Evolutionary conservation across 805 yeast genomes (phyloP).

Genomic region (Yamadazyma olivae): DNA sequence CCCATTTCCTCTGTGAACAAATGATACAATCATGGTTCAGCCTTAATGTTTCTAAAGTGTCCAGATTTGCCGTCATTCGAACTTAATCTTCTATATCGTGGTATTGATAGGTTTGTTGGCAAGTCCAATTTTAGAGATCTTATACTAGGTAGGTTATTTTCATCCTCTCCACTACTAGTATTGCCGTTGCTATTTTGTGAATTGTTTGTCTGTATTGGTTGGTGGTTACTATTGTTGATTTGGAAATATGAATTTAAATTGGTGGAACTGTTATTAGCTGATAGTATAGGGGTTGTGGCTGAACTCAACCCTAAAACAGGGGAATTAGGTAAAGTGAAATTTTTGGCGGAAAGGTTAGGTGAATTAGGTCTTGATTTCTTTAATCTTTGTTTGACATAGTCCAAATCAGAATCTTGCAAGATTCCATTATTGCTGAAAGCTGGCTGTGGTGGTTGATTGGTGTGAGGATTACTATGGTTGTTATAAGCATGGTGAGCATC

Average conservation of each 20-base stretch:
- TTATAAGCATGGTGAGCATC: slow-evolving; percentile 13
- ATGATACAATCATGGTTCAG: too few relatives aligned
- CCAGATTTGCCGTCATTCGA: slow-evolving; percentile 20
- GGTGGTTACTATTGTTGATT: slow-evolving; percentile 10
- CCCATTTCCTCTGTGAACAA: too few relatives aligned
- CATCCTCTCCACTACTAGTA: slow-evolving; percentile 9
- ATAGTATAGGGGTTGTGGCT: slow-evolving; percentile 38
- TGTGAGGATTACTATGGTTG: neutral
- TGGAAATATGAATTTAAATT: slow-evolving; percentile 35
- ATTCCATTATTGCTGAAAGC: slow-evolving; percentile 1
- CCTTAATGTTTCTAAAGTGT: slow-evolving; percentile 12
- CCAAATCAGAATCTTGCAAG: slow-evolving; percentile 46
- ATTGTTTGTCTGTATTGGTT: too few relatives aligned
- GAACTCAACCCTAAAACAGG: slow-evolving; percentile 40
- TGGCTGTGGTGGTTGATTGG: neutral
- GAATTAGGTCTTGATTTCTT: slow-evolving; percentile 52
- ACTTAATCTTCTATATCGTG: slow-evolving; percentile 12
- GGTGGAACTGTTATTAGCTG: slow-evolving; percentile 40
- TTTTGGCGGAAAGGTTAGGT: slow-evolving; percentile 28
- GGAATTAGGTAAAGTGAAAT: slow-evolving; percentile 42
- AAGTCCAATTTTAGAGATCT: slow-evolving; percentile 49
- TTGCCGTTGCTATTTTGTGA: too few relatives aligned
- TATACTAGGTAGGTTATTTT: slow-evolving; percentile 41
- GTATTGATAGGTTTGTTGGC: slow-evolving; percentile 40
- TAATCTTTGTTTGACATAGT: slow-evolving; percentile 41